phyloP scores from a whole-genome alignment of 208 protist species.

The Acanthamoeba royreba region DNA sequence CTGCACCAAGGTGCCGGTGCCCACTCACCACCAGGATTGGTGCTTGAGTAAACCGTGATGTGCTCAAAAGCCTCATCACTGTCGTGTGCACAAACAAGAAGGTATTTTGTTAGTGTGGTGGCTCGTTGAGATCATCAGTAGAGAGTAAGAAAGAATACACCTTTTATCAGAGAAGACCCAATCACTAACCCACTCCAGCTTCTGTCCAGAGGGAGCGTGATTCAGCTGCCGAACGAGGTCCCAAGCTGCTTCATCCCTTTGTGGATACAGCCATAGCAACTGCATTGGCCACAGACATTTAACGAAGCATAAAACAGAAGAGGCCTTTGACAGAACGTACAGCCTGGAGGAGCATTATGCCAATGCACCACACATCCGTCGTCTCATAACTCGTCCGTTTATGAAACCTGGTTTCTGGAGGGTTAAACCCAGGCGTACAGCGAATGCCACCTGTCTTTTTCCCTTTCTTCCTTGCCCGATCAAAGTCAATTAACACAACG shows the following conservation, averaged over 20 bases:
- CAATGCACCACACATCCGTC: not conserved
- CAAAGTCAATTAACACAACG: not conserved
- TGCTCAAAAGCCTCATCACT: not conserved
- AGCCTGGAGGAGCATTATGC: not conserved
- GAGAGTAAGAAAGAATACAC: not conserved
- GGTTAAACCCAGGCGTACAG: not conserved
- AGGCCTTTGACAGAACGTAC: not conserved
- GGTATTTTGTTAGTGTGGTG: no score
- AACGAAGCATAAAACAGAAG: not conserved
- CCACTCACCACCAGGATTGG: not conserved
- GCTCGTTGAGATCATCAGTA: not conserved
- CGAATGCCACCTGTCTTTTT: not conserved
- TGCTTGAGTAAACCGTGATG: not conserved
- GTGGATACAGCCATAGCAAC: not conserved
- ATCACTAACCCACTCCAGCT: not conserved
- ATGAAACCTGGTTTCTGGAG: not conserved
- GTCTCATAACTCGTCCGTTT: not conserved
- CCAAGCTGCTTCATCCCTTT: not conserved
- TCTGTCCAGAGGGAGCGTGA: not conserved
- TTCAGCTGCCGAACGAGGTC: not conserved
- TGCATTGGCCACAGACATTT: not conserved
- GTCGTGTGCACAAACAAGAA: not conserved
- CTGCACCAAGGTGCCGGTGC: not conserved
- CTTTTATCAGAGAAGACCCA: not conserved
- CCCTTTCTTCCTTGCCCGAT: not conserved